Conservation (phyloP, 768 basidiomycete species). For the Agrocybe praecox region DNA sequence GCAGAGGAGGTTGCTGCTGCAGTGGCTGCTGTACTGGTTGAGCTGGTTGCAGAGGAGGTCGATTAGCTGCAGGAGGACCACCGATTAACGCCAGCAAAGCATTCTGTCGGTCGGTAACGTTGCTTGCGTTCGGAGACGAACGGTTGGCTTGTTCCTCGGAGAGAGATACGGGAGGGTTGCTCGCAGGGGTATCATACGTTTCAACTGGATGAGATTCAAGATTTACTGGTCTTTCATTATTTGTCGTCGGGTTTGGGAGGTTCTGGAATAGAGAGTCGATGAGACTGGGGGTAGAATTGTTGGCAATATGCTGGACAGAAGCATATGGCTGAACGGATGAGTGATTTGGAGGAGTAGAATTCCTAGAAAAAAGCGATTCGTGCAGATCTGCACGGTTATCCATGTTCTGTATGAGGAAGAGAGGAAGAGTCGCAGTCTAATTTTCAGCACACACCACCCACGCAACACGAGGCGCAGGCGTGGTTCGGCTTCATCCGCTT, state of each 20-base stretch:
- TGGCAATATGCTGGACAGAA: conserved; percentile 30
- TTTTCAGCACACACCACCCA: conserved; percentile 35
- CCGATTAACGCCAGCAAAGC: conserved; percentile 72
- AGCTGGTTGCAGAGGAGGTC: conserved; percentile 26
- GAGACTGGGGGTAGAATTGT: conserved; percentile 53
- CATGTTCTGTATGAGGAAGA: conserved; percentile 26
- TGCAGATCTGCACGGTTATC: conserved; percentile 45
- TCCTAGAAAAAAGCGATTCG: conserved; percentile 54
- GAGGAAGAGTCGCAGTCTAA: conserved; percentile 7
- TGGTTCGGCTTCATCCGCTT: conserved; percentile 31
- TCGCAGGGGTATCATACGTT: conserved; percentile 32
- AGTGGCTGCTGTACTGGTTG: conserved; percentile 17
- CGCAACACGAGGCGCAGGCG: conserved; percentile 43
- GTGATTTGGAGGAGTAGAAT: conserved; percentile 51
- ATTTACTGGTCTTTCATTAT: conserved; percentile 35
- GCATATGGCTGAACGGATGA: conserved; percentile 31
- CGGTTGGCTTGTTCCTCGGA: conserved; percentile 47
- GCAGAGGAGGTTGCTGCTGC: conserved; percentile 8
- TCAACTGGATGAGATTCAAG: conserved; percentile 15
- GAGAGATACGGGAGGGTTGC: conserved; percentile 45
- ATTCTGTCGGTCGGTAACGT: conserved; percentile 69
- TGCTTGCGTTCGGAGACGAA: conserved; percentile 39
- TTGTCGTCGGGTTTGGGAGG: conserved; percentile 23
- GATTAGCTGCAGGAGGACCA: conserved; percentile 30
- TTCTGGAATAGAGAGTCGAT: conserved; percentile 57